These are phyloP conservation scores for Ophiocordyceps camponoti-saundersi DNA, from an alignment of 2,329 filamentous ascomycete species.

Conservation along the genomic window DNA sequence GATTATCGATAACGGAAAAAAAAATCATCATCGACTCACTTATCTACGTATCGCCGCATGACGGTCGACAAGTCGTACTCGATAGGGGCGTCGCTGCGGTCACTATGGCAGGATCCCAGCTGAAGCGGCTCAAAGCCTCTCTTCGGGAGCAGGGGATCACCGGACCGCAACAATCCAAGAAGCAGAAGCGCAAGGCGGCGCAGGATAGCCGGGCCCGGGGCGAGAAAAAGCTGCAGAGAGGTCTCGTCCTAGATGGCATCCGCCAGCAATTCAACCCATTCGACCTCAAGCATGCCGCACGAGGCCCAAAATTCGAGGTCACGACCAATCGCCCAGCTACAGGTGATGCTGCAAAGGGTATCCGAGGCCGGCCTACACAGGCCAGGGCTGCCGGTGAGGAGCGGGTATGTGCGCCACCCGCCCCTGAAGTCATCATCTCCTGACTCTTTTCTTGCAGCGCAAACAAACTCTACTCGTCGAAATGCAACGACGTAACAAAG, in stretches of 20 bases:
- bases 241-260: constrained; percentile 66
- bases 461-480: constrained; percentile 75
- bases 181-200: constrained; percentile 64
- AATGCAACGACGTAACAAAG: constrained; percentile 76
- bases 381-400: constrained; percentile 80
- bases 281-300: constrained; percentile 68
- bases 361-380: constrained; percentile 62
- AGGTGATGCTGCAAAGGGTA: constrained; percentile 35
- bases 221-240: constrained; percentile 61
- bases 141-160: constrained; percentile 79
- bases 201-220: constrained; percentile 46
- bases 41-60: neutral
- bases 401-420: constrained; percentile 32
- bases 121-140: constrained; percentile 88
- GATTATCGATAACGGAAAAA: neutral
- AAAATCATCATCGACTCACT: neutral
- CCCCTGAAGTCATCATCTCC: constrained; percentile 1
- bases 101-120: constrained; percentile 81
- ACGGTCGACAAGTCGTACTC: neutral
- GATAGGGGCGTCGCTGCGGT: neutral
- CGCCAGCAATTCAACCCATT: constrained; percentile 97
- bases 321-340: constrained; percentile 46
- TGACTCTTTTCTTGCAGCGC: constrained; percentile 29
- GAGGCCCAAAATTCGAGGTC: constrained; percentile 72
- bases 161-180: constrained; percentile 87